These are phyloP conservation scores for Calonectria crousiana DNA, from an alignment of 2,329 filamentous ascomycete species.

Conservation along the genomic window DNA sequence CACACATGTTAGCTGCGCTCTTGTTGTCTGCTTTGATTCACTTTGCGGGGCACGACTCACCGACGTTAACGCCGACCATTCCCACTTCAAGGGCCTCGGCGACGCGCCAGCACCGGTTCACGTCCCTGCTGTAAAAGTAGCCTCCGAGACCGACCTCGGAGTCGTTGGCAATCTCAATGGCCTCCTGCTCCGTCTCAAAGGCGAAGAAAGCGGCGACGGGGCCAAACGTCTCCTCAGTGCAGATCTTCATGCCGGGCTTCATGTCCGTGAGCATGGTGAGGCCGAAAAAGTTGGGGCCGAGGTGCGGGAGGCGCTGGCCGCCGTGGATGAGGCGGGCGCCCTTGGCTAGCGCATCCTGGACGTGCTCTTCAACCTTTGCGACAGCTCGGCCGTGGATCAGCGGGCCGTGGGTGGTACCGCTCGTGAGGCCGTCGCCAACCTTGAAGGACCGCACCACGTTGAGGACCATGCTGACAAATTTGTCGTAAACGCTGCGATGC, in stretches of 20 bases:
- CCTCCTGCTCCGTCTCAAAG: conserved; percentile 77
- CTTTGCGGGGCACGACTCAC: conserved; percentile 28
- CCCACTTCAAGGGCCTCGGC: conserved; percentile 62
- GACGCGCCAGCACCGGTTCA: conserved; percentile 55
- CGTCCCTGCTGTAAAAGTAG: conserved; percentile 73
- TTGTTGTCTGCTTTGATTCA: background rate
- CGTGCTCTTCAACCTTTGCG: conserved; percentile 71
- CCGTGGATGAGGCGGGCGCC: conserved; percentile 70
- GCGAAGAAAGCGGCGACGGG: conserved; percentile 77
- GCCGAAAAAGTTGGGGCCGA: conserved; percentile 76
- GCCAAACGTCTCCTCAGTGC: conserved; percentile 78
- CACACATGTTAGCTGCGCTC: conserved; percentile 29
- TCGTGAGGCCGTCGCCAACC: conserved; percentile 67
- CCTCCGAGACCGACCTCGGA: conserved; percentile 78
- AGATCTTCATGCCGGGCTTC: conserved; percentile 74
- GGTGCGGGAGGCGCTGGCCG: conserved; percentile 67
- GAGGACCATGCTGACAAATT: conserved; percentile 62
- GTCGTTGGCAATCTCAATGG: conserved; percentile 73
- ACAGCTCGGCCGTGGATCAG: conserved; percentile 75
- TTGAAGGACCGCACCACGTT: conserved; percentile 69
- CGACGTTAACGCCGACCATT: conserved; percentile 50
- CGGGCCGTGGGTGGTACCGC: conserved; percentile 70
- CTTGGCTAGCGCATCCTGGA: conserved; percentile 72
- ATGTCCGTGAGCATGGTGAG: conserved; percentile 77
- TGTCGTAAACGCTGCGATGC: conserved; percentile 70